These are phyloP conservation scores for Pyrenula massariospora DNA, from an alignment of 495 filamentous ascomycete genomes.

Conservation along the genomic window DNA sequence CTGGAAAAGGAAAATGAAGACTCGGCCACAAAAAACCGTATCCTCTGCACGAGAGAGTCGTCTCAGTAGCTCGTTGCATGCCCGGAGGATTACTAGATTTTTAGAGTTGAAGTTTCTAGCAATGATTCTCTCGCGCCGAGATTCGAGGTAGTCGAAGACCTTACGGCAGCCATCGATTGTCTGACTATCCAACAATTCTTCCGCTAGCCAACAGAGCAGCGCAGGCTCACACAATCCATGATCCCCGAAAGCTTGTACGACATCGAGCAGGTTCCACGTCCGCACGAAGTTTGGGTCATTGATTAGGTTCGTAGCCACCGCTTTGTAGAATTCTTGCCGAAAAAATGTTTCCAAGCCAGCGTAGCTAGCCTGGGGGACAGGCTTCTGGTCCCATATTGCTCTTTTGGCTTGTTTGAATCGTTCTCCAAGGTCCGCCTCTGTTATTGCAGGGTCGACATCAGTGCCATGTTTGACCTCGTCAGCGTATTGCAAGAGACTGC, in stretches of 20 bases:
- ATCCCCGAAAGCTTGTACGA: conserved; percentile 78
- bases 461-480: conserved; percentile 11
- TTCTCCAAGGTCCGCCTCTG: conserved; percentile 22
- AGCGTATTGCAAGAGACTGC: conserved; percentile 52
- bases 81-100: conserved; percentile 73
- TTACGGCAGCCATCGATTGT: conserved; percentile 81
- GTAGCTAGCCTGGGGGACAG: conserved; percentile 36
- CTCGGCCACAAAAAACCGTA: conserved; percentile 89
- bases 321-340: conserved; percentile 60
- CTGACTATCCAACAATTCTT: conserved; percentile 92
- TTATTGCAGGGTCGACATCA: conserved; percentile 1
- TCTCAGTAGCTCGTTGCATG: conserved; percentile 89
- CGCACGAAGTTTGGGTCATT: conserved; percentile 61
- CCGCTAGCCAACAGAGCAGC: conserved; percentile 77
- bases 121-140: conserved; percentile 74
- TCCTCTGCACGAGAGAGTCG: conserved; percentile 88
- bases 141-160: conserved; percentile 90
- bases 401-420: conserved; percentile 23
- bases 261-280: conserved; percentile 89
- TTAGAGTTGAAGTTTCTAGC: conserved; percentile 79
- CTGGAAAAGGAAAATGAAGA: conserved; percentile 97
- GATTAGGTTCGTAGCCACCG: conserved; percentile 59
- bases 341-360: conserved; percentile 69
- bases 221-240: conserved; percentile 70
- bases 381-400: conserved; percentile 15